Percentiles rank a stretch among this genome's conserved stretches.
These are phyloP conservation scores for Candolleomyces aberdarensis DNA, from an alignment of 768 basidiomycete genomes.

Conservation along the genomic window DNA sequence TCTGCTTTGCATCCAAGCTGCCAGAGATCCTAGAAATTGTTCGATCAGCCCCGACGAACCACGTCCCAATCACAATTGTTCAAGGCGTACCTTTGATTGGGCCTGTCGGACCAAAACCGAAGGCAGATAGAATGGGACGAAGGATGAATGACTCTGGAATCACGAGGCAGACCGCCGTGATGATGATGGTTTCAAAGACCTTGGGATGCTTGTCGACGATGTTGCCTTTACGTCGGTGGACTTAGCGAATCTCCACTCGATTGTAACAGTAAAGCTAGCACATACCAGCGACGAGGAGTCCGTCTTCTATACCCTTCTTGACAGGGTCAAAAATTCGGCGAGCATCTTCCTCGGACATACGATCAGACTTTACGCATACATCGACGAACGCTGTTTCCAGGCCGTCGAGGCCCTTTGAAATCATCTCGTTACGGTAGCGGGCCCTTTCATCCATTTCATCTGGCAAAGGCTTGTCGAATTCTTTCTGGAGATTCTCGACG, in stretches of 20 bases:
- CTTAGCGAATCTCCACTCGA: neutral
- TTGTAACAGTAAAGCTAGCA: neutral
- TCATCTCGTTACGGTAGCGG: neutral
- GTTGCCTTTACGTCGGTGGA: slow-evolving; percentile 24
- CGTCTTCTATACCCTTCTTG: neutral
- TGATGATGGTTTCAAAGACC: slow-evolving; percentile 18
- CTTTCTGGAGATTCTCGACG: slow-evolving; percentile 1
- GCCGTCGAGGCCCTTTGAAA: slow-evolving; percentile 1
- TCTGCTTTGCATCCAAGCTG: slow-evolving; percentile 31
- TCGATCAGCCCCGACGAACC: neutral
- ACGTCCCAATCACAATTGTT: neutral
- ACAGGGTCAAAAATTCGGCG: neutral
- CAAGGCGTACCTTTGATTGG: slow-evolving; percentile 25
- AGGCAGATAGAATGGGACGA: slow-evolving; percentile 25
- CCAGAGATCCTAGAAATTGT: slow-evolving; percentile 24
- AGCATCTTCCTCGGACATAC: slow-evolving; percentile 8
- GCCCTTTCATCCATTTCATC: slow-evolving; percentile 9
- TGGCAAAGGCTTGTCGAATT: slow-evolving; percentile 10
- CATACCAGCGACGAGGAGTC: slow-evolving; percentile 10
- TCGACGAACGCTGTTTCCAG: slow-evolving; percentile 3
- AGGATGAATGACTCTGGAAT: slow-evolving; percentile 24
- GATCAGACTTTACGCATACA: neutral
- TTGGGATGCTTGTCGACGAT: slow-evolving; percentile 33
- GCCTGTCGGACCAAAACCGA: slow-evolving; percentile 33
- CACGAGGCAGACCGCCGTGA: slow-evolving; percentile 24